phyloP scores from a whole-genome alignment of 352 stramenopile genomes.

The Aphanomyces cochlioides region DNA sequence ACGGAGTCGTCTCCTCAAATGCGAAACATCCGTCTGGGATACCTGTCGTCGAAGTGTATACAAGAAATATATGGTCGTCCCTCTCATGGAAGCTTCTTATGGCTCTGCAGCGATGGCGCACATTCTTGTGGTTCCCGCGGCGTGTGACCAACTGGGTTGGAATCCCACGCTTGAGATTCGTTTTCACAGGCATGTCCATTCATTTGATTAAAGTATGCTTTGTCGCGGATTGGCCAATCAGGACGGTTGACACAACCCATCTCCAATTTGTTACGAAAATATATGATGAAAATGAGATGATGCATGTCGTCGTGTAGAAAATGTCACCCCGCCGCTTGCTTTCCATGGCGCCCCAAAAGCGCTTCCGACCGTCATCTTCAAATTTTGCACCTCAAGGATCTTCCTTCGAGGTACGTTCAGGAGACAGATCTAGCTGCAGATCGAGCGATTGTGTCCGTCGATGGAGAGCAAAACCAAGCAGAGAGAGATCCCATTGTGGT shows the following conservation, averaged over 20 bases:
- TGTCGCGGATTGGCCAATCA: background rate
- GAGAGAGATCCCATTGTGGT: background rate
- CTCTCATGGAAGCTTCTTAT: background rate
- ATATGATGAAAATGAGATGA: background rate
- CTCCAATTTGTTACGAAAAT: background rate
- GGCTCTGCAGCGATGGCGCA: background rate
- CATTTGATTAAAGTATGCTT: background rate
- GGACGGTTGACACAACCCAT: no score
- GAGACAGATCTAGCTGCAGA: constrained; percentile 18
- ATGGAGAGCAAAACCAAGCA: no score
- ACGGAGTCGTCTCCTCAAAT: no score
- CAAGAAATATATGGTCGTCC: background rate
- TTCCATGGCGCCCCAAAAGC: background rate
- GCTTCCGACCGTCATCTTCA: constrained; percentile 16
- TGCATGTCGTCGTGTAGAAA: constrained; percentile 14
- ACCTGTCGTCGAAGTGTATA: constrained; percentile 2
- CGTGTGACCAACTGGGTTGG: background rate
- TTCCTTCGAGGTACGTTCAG: background rate
- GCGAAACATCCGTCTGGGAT: no score
- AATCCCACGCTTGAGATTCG: background rate
- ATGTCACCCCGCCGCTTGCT: constrained; percentile 28
- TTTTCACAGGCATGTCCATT: no score
- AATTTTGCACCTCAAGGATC: background rate
- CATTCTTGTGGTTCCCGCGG: background rate
- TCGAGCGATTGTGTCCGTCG: no score